Percentiles rank a stretch among this genome's conserved stretches.
These are phyloP conservation scores for Corymbia maculata DNA, from an alignment of 345 rosid genomes.

Conservation along the genomic window DNA sequence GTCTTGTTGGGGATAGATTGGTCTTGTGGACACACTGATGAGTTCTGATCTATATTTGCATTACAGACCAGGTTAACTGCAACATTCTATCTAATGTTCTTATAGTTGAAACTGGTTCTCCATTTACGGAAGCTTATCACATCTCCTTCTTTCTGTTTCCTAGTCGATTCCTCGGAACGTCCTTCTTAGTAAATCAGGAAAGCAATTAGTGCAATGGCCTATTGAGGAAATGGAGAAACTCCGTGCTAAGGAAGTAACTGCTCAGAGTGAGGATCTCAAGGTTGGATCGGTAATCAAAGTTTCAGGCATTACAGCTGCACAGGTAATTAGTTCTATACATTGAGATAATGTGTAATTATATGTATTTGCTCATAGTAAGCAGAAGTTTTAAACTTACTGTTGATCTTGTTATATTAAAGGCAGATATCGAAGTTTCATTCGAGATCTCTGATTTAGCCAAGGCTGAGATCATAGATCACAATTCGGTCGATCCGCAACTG, in stretches of 20 bases:
- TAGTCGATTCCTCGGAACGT: slow-evolving; percentile 53
- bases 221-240: slow-evolving; percentile 35
- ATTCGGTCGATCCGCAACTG: slow-evolving; percentile 21
- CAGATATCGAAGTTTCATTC: slow-evolving; percentile 45
- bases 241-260: slow-evolving; percentile 12
- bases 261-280: slow-evolving; percentile 8
- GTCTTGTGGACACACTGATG: not conserved
- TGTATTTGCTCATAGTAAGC: not conserved
- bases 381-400: not conserved
- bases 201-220: slow-evolving; percentile 64
- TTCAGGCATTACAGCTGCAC: slow-evolving; percentile 39
- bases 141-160: not conserved
- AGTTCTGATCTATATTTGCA: not conserved
- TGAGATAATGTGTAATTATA: not conserved
- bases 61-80: not conserved
- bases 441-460: slow-evolving; percentile 17
- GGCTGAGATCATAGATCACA: slow-evolving; percentile 18
- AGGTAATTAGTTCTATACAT: slow-evolving; percentile 11
- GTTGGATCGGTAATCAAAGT: slow-evolving; percentile 28
- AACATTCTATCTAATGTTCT: not conserved
- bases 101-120: not conserved
- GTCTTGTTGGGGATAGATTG: not conserved
- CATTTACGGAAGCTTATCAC: not conserved
- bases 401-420: not conserved
- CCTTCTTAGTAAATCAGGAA: slow-evolving; percentile 38